Evolutionary conservation across 2,329 filamentous ascomycete species (phyloP), one percentile per base, ranked within the genome.

Genomic region (Phaeoacremonium minimum): DNA sequence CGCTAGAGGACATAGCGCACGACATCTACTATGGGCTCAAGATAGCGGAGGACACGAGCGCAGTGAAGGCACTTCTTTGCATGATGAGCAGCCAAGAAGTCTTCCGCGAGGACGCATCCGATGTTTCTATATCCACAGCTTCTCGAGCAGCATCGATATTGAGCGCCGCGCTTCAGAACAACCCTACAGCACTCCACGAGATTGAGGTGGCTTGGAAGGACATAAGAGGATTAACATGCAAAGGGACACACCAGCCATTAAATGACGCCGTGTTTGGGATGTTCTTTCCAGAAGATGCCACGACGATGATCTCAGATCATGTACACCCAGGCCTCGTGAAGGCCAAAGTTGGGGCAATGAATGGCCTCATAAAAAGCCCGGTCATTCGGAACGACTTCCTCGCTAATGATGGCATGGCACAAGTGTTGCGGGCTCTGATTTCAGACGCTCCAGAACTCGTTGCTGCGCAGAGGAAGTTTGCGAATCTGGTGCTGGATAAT

Each of bases 1-100:
- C 66, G 20, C 67, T 85, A n/a, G 67, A 74, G 42, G 80, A 85
- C 6, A 60, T 83, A 18, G 73, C 80, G 0, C 80, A 85, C 55
- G 81, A 84, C 55, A 77, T 84, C 44, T 85, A 83, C 61, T 85
- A 83, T 55, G 81, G 81, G 8, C 62, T 80, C 14, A 75, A 81
- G 53, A 70, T 84, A 40, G 66, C 71, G 15, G 73, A 78, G 51
- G 73, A 81, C 45, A 50, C 62, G 4, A 67, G 69, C 3, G 71
- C 71, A 2, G 46, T 81, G 35, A 67, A 66, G 43, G 58, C 67
- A n/a, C 66, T 84, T 3, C 59, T 83, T 41, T 80, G 77, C 50
- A 60, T 80, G 26, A 70, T 79, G 56, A 58, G 57, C 18, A 44
- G 47, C n/a, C 39, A 47, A 15, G 50, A 54, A 14, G 38, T 47